These are phyloP conservation scores for Xylaria scruposa DNA, from an alignment of 495 filamentous ascomycete genomes.

Conservation along the genomic window DNA sequence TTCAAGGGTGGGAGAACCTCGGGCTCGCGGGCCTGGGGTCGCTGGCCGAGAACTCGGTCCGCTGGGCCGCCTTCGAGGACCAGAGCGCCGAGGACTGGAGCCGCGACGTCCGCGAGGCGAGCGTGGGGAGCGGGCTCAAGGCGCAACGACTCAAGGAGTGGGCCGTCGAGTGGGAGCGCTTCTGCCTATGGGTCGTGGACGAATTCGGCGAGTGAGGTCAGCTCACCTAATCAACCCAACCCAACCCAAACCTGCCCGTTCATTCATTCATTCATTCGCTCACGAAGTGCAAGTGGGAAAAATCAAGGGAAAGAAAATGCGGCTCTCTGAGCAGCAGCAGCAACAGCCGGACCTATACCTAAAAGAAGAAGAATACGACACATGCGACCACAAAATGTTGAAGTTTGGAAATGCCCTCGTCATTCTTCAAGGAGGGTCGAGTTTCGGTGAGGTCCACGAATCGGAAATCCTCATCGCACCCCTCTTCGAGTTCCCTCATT, in stretches of 20 bases:
- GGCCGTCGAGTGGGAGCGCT: constrained; percentile 82
- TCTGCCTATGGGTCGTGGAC: constrained; percentile 87
- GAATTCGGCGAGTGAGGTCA: constrained; percentile 69
- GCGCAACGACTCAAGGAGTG: constrained; percentile 77
- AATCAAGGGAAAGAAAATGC: not conserved
- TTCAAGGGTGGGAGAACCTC: constrained; percentile 85
- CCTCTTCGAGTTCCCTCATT: not conserved
- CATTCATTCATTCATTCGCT: not conserved
- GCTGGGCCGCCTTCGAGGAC: constrained; percentile 89
- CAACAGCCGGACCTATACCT: not conserved
- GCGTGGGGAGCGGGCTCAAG: constrained; percentile 74
- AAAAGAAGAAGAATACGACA: constrained; percentile 4
- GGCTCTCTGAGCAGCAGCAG: not conserved
- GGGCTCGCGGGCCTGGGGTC: constrained; percentile 82
- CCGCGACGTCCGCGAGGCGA: constrained; percentile 72
- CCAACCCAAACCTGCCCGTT: not conserved
- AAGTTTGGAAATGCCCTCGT: not conserved
- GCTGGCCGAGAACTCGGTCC: constrained; percentile 89
- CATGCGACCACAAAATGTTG: not conserved
- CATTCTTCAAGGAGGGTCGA: not conserved
- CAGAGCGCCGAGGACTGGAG: constrained; percentile 71
- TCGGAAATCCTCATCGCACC: not conserved
- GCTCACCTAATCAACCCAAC: not conserved
- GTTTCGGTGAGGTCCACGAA: constrained; percentile 23
- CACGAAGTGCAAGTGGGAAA: not conserved